Percentiles rank a stretch among this genome's conserved stretches.
Evolutionary conservation across 768 basidiomycete genomes (phyloP).

Genomic region (Boletus vinaceobasis): DNA sequence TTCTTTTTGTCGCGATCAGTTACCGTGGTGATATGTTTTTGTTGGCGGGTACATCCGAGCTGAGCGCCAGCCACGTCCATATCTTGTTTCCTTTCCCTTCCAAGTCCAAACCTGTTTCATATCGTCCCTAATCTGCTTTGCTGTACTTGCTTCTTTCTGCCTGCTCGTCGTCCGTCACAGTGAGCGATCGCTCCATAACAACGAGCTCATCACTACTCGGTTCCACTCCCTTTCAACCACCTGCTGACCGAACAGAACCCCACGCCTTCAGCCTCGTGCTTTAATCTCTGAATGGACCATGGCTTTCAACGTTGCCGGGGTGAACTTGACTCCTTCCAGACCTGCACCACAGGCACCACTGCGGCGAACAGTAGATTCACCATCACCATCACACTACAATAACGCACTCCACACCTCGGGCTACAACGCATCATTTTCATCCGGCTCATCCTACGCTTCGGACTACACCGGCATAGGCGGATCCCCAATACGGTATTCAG

Average conservation of each 20-base stretch:
- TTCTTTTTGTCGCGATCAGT: constrained; percentile 8
- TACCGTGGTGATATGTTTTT: constrained; percentile 29
- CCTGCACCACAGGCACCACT: constrained; percentile 73
- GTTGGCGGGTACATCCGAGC: constrained; percentile 30
- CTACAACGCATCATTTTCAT: constrained; percentile 58
- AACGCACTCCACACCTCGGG: constrained; percentile 50
- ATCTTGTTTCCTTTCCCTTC: not conserved
- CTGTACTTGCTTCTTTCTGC: not conserved
- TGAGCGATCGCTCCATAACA: constrained; percentile 3
- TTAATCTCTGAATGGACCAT: constrained; percentile 29
- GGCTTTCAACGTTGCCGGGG: constrained; percentile 49
- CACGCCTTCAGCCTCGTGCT: constrained; percentile 12
- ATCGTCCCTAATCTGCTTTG: not conserved
- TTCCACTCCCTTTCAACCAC: not conserved
- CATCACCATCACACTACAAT: constrained; percentile 29
- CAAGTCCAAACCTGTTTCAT: not conserved
- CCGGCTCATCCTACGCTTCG: constrained; percentile 56
- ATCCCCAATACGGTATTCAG: constrained; percentile 58
- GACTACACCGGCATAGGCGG: constrained; percentile 83
- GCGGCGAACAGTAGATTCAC: constrained; percentile 42
- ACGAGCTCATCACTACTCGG: not conserved
- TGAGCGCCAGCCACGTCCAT: constrained; percentile 7
- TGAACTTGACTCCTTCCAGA: constrained; percentile 71
- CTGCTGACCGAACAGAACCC: not conserved
- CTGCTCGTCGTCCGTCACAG: constrained; percentile 6